phyloP scores from a whole-genome alignment of 208 protist species.

The Paratrypanosoma confusum region DNA sequence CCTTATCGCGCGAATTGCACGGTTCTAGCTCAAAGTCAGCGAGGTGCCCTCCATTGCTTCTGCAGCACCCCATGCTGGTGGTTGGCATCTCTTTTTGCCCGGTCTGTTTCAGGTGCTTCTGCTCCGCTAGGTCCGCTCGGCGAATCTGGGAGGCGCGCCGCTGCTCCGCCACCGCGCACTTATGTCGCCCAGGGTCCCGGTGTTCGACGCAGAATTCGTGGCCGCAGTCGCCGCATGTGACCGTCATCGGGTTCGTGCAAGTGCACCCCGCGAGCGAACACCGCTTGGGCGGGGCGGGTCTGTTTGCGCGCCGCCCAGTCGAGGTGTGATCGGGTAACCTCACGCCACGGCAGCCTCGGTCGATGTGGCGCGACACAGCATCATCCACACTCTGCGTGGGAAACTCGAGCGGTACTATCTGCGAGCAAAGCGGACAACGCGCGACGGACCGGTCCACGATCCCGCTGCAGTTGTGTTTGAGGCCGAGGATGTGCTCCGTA shows the following conservation, averaged over 20 bases:
- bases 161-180: conserved; percentile 11
- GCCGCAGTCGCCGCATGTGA: conserved; percentile 49
- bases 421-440: conserved; percentile 37
- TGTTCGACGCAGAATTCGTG: conserved; percentile 68
- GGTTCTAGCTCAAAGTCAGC: conserved; percentile 21
- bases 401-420: conserved; percentile 42
- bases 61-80: background rate
- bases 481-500: conserved; percentile 46
- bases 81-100: background rate
- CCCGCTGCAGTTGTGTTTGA: conserved; percentile 40
- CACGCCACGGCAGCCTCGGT: conserved; percentile 42
- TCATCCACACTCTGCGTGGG: conserved; percentile 41
- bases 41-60: conserved; percentile 2
- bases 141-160: background rate
- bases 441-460: conserved; percentile 24
- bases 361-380: conserved; percentile 67
- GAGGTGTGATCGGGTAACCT: conserved; percentile 1
- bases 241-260: conserved; percentile 16
- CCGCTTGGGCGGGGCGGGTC: conserved; percentile 2
- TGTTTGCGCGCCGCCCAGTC: background rate
- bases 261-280: conserved; percentile 38
- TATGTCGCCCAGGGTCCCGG: conserved; percentile 35
- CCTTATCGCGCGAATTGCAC: conserved; percentile 39
- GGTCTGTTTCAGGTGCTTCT: background rate
- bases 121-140: background rate